Conservation (phyloP, 2,329 filamentous ascomycete species). For the Trichothecium roseum region DNA sequence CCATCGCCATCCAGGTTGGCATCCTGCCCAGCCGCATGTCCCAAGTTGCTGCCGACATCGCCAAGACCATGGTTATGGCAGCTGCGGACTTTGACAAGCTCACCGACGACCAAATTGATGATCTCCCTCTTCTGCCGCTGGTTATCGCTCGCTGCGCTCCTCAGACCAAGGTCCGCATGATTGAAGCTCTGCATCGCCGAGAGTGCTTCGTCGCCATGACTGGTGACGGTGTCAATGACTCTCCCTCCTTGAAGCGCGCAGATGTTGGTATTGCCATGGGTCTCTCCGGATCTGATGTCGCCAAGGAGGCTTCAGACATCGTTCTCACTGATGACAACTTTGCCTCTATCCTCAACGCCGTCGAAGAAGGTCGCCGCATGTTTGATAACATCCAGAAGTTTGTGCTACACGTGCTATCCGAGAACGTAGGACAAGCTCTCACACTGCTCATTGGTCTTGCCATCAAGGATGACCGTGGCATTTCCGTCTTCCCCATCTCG, state of each 20-base stretch:
- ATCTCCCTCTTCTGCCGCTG: slow-evolving; percentile 52
- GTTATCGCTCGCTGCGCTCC: slow-evolving; percentile 62
- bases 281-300: slow-evolving; percentile 50
- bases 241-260: slow-evolving; percentile 56
- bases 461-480: slow-evolving; percentile 54
- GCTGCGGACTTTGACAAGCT: slow-evolving; percentile 54
- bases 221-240: slow-evolving; percentile 66
- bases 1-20: slow-evolving; percentile 52
- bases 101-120: slow-evolving; percentile 52
- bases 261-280: slow-evolving; percentile 67
- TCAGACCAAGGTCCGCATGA: slow-evolving; percentile 64
- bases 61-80: slow-evolving; percentile 52
- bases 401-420: slow-evolving; percentile 56
- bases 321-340: slow-evolving; percentile 67
- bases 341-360: slow-evolving; percentile 58
- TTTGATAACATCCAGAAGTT: slow-evolving; percentile 73
- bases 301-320: slow-evolving; percentile 55
- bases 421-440: slow-evolving; percentile 62
- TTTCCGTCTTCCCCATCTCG: slow-evolving; percentile 64
- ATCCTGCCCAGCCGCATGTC: slow-evolving; percentile 43
- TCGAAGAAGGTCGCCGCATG: slow-evolving; percentile 61
- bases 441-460: slow-evolving; percentile 60
- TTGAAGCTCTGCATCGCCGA: slow-evolving; percentile 59
- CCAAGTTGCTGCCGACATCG: slow-evolving; percentile 38
- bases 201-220: slow-evolving; percentile 61